A percentile compares a stretch with the other conserved stretches of the same genome.
phyloP scores from a whole-genome alignment of 129 eudicot genomes.

The Helichrysum umbraculigerum region DNA sequence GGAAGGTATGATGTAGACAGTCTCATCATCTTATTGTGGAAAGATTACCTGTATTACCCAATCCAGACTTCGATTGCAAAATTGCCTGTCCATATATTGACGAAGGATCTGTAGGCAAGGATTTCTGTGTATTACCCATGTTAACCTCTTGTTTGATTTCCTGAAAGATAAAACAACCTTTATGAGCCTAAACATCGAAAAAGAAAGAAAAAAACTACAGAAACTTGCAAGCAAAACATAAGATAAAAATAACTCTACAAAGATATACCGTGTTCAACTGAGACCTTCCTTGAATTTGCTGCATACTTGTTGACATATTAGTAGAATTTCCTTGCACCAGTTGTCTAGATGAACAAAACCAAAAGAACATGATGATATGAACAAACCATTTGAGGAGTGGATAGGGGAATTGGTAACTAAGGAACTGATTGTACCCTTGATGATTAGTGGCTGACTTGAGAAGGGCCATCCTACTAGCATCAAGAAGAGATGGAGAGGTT shows the following conservation, averaged over 20 bases:
- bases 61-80: conserved; percentile 94
- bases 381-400: conserved; percentile 8
- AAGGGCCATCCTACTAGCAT: conserved; percentile 89
- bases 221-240: not conserved
- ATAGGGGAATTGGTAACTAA: conserved; percentile 1
- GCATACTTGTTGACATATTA: conserved; percentile 75
- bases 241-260: not conserved
- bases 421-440: conserved; percentile 66
- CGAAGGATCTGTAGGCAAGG: conserved; percentile 85
- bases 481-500: conserved; percentile 69
- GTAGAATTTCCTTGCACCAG: conserved; percentile 84
- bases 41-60: conserved; percentile 75
- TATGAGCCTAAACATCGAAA: conserved; percentile 17
- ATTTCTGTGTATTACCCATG: conserved; percentile 72
- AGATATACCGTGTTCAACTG: conserved; percentile 63
- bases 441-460: conserved; percentile 81
- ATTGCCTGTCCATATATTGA: conserved; percentile 95
- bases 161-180: conserved; percentile 33
- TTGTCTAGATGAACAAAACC: conserved; percentile 66
- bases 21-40: not conserved
- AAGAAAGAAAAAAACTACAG: conserved; percentile 10
- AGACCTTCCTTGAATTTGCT: conserved; percentile 87
- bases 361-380: conserved; percentile 26
- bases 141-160: conserved; percentile 81
- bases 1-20: not conserved